Base-by-base conservation (phyloP, 306 rosid species). In the Cucumis melo region DNA sequence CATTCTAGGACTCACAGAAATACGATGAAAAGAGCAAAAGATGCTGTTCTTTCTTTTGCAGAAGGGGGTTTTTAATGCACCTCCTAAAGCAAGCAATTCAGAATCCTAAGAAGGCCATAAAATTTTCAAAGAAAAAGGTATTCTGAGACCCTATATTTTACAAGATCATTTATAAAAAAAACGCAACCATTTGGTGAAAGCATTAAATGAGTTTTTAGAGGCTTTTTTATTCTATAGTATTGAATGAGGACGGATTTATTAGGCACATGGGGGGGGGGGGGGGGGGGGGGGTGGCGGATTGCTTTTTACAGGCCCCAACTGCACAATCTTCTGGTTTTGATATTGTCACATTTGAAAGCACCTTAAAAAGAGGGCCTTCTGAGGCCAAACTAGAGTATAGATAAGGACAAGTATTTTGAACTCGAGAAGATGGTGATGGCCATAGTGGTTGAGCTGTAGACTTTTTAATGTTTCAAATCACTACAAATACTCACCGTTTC, bases 21-120 rank as follows among this genome's bases (percentile, higher is more conserved):
- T 65, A 36, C 72, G 72, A 65, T 48, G 72, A 38, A 65, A 36
- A 64, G 71, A 63, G 71, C 71, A 64, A 64, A 64, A 67, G 51
- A 14, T 64, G 71, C 71, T 64, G 72, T 65, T 36, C 72, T 7
- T 51, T 65, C 29, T 65, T 36, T 65, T n/a, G 53, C 73, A 65
- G 72, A 38, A 19, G 23, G 24, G 9, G 72, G 27, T 65, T 65
- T 38, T 65, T 36, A 36, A 38, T 65, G 72, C 46, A 38, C 16
- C 72, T 65, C 50, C 29, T 8, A 66, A 66, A 38, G 16, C 42
- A 62, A 62, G 42, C 55, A 8, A 36, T 11, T 39, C 74, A 67
- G 32, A 42, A 67, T 5, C 34, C 34, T 29, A 38, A 36, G 16
- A 27, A 64, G 8, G 8, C 67, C 41, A 36, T 27, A 19, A 38